These are phyloP conservation scores for Castanea sativa DNA, from an alignment of 306 rosid genomes.

Conservation along the genomic window DNA sequence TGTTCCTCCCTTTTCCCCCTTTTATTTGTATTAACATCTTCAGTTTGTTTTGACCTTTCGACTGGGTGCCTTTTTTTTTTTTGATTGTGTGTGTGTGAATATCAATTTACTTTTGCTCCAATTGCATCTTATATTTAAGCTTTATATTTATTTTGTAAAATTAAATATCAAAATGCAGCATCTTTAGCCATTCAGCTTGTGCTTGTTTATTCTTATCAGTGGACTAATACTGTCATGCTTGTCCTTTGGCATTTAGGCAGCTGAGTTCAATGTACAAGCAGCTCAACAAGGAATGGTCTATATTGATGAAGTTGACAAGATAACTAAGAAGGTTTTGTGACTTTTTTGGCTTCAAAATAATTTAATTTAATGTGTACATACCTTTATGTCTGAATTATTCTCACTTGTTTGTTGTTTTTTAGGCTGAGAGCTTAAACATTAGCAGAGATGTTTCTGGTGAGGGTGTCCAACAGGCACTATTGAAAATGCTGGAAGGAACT, in stretches of 20 bases:
- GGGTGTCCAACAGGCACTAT: constrained; percentile 96
- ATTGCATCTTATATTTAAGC: neutral
- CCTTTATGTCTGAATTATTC: constrained; percentile 15
- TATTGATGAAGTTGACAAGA: constrained; percentile 98
- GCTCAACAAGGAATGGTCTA: constrained; percentile 98
- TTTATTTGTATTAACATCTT: neutral
- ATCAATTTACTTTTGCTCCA: neutral
- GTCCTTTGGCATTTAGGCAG: constrained; percentile 59
- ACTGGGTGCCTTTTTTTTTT: neutral
- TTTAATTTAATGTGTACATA: constrained; percentile 1
- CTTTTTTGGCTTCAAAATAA: neutral
- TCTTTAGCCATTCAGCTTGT: constrained; percentile 1
- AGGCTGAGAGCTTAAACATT: constrained; percentile 93
- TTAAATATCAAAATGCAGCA: neutral
- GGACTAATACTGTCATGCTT: constrained; percentile 19
- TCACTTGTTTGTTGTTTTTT: constrained; percentile 28
- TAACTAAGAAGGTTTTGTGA: constrained; percentile 85
- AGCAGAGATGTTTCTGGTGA: constrained; percentile 99
- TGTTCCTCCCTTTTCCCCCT: no score
- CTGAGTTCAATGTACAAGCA: constrained; percentile 95
- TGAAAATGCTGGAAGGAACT: constrained; percentile 99
- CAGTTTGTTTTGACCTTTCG: neutral
- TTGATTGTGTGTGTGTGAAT: no score
- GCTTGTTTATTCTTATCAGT: constrained; percentile 15
- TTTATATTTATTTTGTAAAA: neutral